These are phyloP conservation scores for Lignosus rhinocerotis DNA, from an alignment of 1,284 basidiomycete species.

Conservation along the genomic window DNA sequence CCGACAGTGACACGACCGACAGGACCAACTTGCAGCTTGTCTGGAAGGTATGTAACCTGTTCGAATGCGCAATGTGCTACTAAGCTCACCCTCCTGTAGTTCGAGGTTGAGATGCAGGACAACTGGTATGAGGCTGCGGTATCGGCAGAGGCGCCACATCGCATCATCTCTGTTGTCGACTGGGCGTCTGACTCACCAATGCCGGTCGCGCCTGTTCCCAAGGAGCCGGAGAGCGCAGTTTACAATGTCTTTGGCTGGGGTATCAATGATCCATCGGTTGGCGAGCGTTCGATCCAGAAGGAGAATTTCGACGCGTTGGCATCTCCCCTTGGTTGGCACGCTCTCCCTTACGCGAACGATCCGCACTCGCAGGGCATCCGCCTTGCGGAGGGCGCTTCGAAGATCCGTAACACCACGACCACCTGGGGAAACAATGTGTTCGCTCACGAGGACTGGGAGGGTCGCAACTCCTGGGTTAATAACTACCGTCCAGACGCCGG, in stretches of 20 bases:
- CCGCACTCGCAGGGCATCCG: slow-evolving; percentile 38
- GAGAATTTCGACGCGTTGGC: slow-evolving; percentile 73
- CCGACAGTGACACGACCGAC: slow-evolving; percentile 51
- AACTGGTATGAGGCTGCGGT: slow-evolving; percentile 84
- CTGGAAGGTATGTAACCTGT: slow-evolving; percentile 56
- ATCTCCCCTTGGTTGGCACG: slow-evolving; percentile 89
- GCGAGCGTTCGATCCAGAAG: slow-evolving; percentile 53
- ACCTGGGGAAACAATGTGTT: slow-evolving; percentile 94
- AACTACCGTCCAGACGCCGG: slow-evolving; percentile 82
- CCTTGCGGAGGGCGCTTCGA: slow-evolving; percentile 29
- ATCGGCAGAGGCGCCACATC: slow-evolving; percentile 60
- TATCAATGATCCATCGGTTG: slow-evolving; percentile 70
- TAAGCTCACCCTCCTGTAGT: slow-evolving; percentile 38
- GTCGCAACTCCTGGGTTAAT: slow-evolving; percentile 68
- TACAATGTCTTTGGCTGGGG: slow-evolving; percentile 79
- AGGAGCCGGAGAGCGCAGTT: slow-evolving; percentile 43
- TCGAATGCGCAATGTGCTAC: slow-evolving; percentile 10
- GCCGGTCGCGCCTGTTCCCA: slow-evolving; percentile 42
- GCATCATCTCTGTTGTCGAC: slow-evolving; percentile 78
- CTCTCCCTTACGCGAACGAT: slow-evolving; percentile 61
- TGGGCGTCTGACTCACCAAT: slow-evolving; percentile 76
- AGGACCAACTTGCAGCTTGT: slow-evolving; percentile 62
- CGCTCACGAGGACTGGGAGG: slow-evolving; percentile 90
- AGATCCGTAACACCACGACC: slow-evolving; percentile 70
- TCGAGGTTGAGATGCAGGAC: slow-evolving; percentile 85